Evolutionary conservation across 1,139 yeast genomes (phyloP).

Genomic region (Pneumocystis carinii): DNA sequence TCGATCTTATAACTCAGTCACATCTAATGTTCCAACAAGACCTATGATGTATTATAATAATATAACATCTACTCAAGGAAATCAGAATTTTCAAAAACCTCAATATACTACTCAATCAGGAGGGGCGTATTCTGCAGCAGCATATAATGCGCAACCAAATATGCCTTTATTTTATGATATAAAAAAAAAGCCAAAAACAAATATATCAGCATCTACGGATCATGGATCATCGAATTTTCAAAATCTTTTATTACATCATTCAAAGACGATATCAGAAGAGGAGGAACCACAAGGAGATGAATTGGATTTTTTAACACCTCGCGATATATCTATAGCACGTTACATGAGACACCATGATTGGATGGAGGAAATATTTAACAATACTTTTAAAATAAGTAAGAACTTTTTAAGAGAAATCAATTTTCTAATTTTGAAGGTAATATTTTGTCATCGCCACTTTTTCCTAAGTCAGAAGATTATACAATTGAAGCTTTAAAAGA

Average conservation of each 20-base stretch:
- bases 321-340: conserved; percentile 30
- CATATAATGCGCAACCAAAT: neutral
- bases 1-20: conserved; percentile 3
- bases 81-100: neutral
- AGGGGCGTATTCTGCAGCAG: neutral
- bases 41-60: conserved; percentile 1
- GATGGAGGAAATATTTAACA: conserved; percentile 27
- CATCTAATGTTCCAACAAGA: conserved; percentile 5
- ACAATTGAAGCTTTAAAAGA: conserved; percentile 16
- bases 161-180: neutral
- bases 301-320: conserved; percentile 27
- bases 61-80: neutral
- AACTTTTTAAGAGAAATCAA: neutral
- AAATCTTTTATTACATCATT: neutral
- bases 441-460: conserved; percentile 19
- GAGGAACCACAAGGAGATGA: conserved; percentile 23
- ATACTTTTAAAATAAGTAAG: conserved; percentile 11
- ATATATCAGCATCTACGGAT: neutral
- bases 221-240: neutral
- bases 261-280: neutral
- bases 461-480: conserved; percentile 14
- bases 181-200: neutral
- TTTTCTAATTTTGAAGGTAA: neutral
- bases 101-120: neutral
- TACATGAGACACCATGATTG: conserved; percentile 32